Evolutionary conservation across 176 grass and related monocot species (phyloP), one percentile per base, ranked within the genome.

Genomic region (Musa troglodytarum): DNA sequence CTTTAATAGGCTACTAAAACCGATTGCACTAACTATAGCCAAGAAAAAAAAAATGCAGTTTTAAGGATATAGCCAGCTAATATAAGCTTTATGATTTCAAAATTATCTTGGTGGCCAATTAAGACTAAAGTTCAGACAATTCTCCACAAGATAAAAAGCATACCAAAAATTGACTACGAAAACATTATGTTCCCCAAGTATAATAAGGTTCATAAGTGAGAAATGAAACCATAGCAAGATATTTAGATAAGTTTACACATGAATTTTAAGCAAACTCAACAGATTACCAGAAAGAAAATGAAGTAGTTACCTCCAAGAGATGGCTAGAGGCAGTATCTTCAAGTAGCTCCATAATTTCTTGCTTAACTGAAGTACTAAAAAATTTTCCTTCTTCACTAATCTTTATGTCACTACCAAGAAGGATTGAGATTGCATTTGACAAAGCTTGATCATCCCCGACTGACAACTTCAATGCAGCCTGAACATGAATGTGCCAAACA

Each of bases 271-370:
- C 50, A 67, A 13, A 28, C 53, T 53, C 17, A 26, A 66, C 53
- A 77, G 49, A 77, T 77, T 53, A 77, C 11, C 53, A 34, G 9
- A 52, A 58, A 86, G 6, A 25, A 73, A 22, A 43, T 53, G 49
- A 73, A 23, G 50, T 43, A 43, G 34, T 50, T 73, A 93, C 94
- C 90, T 93, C 90, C 79, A 98, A 87, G 52, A 98, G 85, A 93
- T 93, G 94, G 74, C 88, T 98, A 26, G 89, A 91, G 66, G 94
- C 82, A 85, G 82, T 90, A 73, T 91, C 94, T 79, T 91, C 94
- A 83, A 93, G 84, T 85, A 91, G 87, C 78, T 78, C 54, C 82
- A 93, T 82, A 25, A 98, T 89, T 54, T 98, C 84, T 49, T 87
- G 75, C 63, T 87, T 89, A 77, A 75, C 80, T 62, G 84, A 81